Conservation (phyloP, 2,329 filamentous ascomycete species). For the Cordyceps cateniannulata region DNA sequence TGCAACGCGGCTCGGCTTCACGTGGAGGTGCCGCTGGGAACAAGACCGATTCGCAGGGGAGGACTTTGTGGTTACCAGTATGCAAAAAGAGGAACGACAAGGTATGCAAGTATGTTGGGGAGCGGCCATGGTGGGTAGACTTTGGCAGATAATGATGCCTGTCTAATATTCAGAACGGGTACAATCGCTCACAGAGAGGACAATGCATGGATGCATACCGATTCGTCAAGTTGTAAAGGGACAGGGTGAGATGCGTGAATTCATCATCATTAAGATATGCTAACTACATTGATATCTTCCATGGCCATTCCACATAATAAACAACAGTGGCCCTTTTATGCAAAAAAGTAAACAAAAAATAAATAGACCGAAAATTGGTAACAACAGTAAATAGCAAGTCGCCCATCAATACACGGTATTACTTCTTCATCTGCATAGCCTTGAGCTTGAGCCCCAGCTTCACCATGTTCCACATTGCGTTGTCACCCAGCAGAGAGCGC, state of each 20-base stretch:
- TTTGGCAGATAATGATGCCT: too few species aligned
- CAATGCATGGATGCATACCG: neutral
- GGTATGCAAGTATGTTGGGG: neutral
- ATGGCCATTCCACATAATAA: neutral
- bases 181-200: neutral
- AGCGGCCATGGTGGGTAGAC: too few species aligned
- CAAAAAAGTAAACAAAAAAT: neutral
- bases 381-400: neutral
- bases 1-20: slow-evolving; percentile 2
- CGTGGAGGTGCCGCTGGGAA: neutral
- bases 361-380: neutral
- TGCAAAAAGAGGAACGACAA: neutral
- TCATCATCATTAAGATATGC: slow-evolving; percentile 12
- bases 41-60: neutral
- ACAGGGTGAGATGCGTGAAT: neutral
- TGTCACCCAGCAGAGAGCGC: slow-evolving; percentile 16
- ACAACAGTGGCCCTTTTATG: neutral
- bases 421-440: slow-evolving; percentile 9
- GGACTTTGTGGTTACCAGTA: neutral
- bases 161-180: too few species aligned
- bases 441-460: slow-evolving; percentile 24
- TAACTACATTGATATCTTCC: slow-evolving; percentile 7
- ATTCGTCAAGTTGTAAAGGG: neutral
- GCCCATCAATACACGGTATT: neutral
- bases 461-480: slow-evolving; percentile 21